Base-by-base conservation (phyloP, 2,329 filamentous ascomycete species). In the Fusarium drepaniforme region DNA sequence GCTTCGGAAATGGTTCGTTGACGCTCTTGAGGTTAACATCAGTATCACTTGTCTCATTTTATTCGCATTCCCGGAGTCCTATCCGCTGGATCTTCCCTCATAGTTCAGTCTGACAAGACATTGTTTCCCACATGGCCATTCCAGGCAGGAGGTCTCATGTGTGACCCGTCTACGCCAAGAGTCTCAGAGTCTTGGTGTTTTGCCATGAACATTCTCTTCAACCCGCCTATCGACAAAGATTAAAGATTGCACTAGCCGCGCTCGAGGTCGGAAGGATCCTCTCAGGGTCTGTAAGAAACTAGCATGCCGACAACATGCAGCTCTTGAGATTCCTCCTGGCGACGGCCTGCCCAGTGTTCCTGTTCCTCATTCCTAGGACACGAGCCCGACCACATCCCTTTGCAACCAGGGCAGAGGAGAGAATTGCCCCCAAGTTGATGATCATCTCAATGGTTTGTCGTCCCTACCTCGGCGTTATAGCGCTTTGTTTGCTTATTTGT, bases 371-470 rank as follows among this genome's bases (percentile, higher is more conserved):
- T 9, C 37, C 42, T 46, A 13, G 30, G 11, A 59, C 49, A 8
- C 44, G 46, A 8, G 64, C 71, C 1, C 59, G 51, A 5, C 69
- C 75, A 8, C 59, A n/a, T 18, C n/a, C 56, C 13, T 53, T 57
- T 2, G 8, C 35, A 8, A 18, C 57, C 0, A 62, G 60, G 8
- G 33, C 51, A 57, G 46, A 60, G 30, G 18, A 64, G 5, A 37
- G 42, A 0, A 83, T 91, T 66, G 80, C 86, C 28, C 91, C 91
- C 12, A 92, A 91, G 74, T 85, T 92, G 58, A 87, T 92, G 80
- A 90, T 92, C 68, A 85, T 93, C 71, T 90, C 87, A 73, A 90
- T 92, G 88, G 91, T 91, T 78, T 63, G 83, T 80, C n/a, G 42
- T 33, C 16, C 18, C 49, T 33, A 40, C 12, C 5, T 25, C 4